Base-by-base conservation (phyloP, 345 rosid species). In the Hibiscus trionum region DNA sequence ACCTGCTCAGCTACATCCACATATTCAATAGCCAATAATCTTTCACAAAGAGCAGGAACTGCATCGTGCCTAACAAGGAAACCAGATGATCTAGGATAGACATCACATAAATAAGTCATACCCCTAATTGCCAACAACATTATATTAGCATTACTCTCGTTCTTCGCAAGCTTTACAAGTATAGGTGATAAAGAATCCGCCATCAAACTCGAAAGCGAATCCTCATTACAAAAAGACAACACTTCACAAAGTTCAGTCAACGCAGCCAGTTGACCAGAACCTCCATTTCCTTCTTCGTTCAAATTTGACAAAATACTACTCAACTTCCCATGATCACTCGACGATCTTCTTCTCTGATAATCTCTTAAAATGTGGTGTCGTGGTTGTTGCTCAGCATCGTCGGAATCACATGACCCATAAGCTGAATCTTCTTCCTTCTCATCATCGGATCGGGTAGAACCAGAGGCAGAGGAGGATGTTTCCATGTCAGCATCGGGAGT, bases 1-100 rank as follows among this genome's bases (percentile, higher is more conserved):
- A 90, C 99, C 97, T 91, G 97, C 78, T 95, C 99, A 72, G 99
- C 99, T 31, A 95, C 96, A 76, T 95, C 99, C 81, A 88, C 71
- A 79, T 95, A 91, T 77, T 90, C 97, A 72, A 91, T 86, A 61
- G 84, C 85, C 84, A 83, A 69, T 75, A 94, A 84, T 68, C 85
- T 85, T 75, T 89, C 85, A 77, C 98, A 94, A 73, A 95, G 93
- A 63, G 90, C 91, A 81, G 93, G 86, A 79, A 91, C 78, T 0
- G 92, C 91, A 56, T 86, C 93, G 77, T 95, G 93, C 59, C 82
- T 83, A 73, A 95, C 92, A 78, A 95, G 96, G 70, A 82, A 77
- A 33, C 63, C 66, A 39, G 97, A 82, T 55, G 97, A 91, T 52
- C 80, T 87, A n/a, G 99, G 97, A 80, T 84, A 95, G 49, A 88